phyloP scores from a whole-genome alignment of 768 basidiomycete species.

The Crassisporium funariophilum region DNA sequence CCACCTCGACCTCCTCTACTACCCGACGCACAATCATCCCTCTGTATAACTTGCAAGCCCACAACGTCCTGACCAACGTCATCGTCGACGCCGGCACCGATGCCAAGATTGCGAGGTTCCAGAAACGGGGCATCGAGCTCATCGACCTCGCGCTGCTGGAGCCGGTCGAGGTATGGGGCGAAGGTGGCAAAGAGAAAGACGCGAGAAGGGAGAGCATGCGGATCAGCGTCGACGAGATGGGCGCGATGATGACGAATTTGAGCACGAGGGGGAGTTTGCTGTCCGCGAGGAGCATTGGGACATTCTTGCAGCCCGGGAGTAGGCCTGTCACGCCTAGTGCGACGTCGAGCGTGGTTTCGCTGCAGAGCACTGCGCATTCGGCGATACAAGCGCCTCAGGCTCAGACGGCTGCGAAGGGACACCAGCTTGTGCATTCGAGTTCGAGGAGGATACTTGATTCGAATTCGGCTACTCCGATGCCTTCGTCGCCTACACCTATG shows the following conservation, averaged over 20 bases:
- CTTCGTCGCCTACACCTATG: conserved; percentile 26
- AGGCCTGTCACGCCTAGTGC: conserved; percentile 25
- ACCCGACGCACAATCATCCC: conserved; percentile 65
- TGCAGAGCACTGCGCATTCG: conserved; percentile 17
- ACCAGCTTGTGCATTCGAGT: conserved; percentile 1
- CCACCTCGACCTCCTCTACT: conserved; percentile 24
- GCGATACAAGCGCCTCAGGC: neutral
- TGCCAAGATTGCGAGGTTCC: conserved; percentile 80
- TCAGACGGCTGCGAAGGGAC: neutral
- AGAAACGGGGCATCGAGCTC: conserved; percentile 72
- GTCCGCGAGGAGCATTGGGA: conserved; percentile 13
- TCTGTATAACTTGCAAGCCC: conserved; percentile 84
- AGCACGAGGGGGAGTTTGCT: conserved; percentile 10
- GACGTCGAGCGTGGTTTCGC: conserved; percentile 29
- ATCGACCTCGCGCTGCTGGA: conserved; percentile 79
- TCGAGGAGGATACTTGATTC: conserved; percentile 1
- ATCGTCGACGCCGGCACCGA: conserved; percentile 90
- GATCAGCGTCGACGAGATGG: conserved; percentile 33
- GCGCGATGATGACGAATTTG: conserved; percentile 20
- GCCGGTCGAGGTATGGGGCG: conserved; percentile 74
- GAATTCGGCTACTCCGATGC: conserved; percentile 7
- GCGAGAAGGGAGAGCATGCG: conserved; percentile 29
- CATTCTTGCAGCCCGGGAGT: conserved; percentile 21
- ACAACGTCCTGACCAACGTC: conserved; percentile 84
- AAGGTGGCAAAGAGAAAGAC: conserved; percentile 27